A percentile compares a stretch with the other conserved stretches of the same genome.
Conservation (phyloP, 352 stramenopile species). For the Phytophthora pisi region DNA sequence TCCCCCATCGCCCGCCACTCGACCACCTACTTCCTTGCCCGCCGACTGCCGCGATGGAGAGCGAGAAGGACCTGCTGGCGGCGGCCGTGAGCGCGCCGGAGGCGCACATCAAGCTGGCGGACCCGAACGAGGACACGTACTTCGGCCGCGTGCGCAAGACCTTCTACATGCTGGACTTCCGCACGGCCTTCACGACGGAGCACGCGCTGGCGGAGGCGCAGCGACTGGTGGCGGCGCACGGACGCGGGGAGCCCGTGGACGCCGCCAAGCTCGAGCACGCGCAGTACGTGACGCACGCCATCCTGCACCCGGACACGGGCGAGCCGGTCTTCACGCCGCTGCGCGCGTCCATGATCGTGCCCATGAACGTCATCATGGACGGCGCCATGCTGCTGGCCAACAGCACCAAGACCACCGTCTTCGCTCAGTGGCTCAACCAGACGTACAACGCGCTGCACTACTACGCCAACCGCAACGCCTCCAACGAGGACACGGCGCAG, state of each 20-base stretch:
- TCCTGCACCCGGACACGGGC: slow-evolving; percentile 79
- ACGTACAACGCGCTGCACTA: slow-evolving; percentile 92
- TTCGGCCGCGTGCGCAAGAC: slow-evolving; percentile 78
- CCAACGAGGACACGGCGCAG: slow-evolving; percentile 78
- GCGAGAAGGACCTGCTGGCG: slow-evolving; percentile 26
- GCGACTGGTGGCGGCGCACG: slow-evolving; percentile 44
- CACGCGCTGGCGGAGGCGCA: slow-evolving; percentile 55
- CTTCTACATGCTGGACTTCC: slow-evolving; percentile 84
- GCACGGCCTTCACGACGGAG: slow-evolving; percentile 69
- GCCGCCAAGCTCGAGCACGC: slow-evolving; percentile 49
- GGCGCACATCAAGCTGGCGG: slow-evolving; percentile 65
- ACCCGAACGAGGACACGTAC: slow-evolving; percentile 82
- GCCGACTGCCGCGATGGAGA: slow-evolving; percentile 10
- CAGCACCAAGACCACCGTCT: slow-evolving; percentile 67
- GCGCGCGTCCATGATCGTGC: slow-evolving; percentile 87
- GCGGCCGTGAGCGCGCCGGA: slow-evolving; percentile 24
- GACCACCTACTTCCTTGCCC: not conserved
- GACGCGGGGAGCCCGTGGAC: slow-evolving; percentile 49
- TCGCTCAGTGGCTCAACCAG: slow-evolving; percentile 89
- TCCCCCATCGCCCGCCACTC: slow-evolving; percentile 1
- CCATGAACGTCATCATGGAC: slow-evolving; percentile 87
- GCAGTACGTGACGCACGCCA: slow-evolving; percentile 70
- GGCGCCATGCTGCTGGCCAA: slow-evolving; percentile 81
- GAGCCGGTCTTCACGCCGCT: slow-evolving; percentile 69
- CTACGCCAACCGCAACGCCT: slow-evolving; percentile 89